Base-by-base conservation (phyloP, 1,284 basidiomycete genomes). In the Anthracocystis walkeri region DNA sequence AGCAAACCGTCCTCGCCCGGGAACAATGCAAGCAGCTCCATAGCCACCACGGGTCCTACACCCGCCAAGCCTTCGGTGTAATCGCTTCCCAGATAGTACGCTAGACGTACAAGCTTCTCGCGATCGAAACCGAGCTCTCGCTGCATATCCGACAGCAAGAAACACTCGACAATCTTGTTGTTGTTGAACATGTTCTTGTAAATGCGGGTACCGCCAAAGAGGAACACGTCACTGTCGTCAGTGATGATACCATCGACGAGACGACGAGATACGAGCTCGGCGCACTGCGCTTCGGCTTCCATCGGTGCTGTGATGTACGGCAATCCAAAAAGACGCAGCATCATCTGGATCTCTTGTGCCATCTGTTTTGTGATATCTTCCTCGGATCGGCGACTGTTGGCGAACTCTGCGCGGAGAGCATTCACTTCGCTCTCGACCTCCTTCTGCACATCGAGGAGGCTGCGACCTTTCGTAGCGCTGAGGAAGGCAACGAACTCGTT, bases 121-220 rank as follows among this genome's bases (percentile, higher is more conserved):
- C 94, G 89, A 60, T 93, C 92, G 16, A 99, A 88, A 1, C 94
- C 92, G 7, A 99, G 88, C 85, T 99, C 97, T 45, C 95, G 90
- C 55, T 90, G 89, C 58, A 99, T 89, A 84, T 99, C 97, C 1
- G 90, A 87, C 7, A 91, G 87, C 38, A 97, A 87, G 87, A 97
- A 99, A 83, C 94, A 95, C 86, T 99, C 96, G 64, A 98, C 96
- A 10, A 94, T 97, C 88, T 97, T 98, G 66, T 93, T 93, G 87
- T 98, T 94, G 86, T 98, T 98, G 88, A 99, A 99, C 92, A 99
- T 97, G 86, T 99, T 97, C 87, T 97, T 97, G 89, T 93, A 97
- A 46, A 99, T 93, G 29, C 94, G 91, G 65, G 89, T 88, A 18
- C 93, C 96, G 33, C 97, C 96, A 78, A 99, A 99, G 49, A 99